These are phyloP conservation scores for Trichoderma gracile DNA, from an alignment of 2,329 filamentous ascomycete species.

Conservation along the genomic window DNA sequence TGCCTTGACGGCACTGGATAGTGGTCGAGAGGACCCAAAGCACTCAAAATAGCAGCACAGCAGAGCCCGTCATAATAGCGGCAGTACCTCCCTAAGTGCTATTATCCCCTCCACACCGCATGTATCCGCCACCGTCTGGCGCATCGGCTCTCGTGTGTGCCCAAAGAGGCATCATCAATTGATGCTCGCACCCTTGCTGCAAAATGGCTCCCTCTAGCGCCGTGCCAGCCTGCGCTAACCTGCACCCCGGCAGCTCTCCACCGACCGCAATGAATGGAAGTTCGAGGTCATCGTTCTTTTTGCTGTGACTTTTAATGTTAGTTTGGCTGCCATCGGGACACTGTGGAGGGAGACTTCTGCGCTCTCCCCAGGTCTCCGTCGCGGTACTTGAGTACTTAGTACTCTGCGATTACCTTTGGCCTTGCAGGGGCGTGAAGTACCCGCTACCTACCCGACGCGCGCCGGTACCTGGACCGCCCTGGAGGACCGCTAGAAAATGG, in stretches of 20 bases:
- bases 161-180: slow-evolving; percentile 19
- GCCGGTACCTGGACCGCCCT: not conserved
- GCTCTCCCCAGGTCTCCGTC: slow-evolving; percentile 17
- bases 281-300: not conserved
- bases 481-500: not conserved
- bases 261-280: slow-evolving; percentile 18
- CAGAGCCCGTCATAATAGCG: too few relatives aligned
- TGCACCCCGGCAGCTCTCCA: slow-evolving; percentile 23
- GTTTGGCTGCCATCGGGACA: slow-evolving; percentile 9
- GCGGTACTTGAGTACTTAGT: slow-evolving; percentile 20
- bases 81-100: too few relatives aligned
- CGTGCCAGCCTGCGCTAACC: slow-evolving; percentile 15
- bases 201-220: slow-evolving; percentile 3
- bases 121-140: not conserved
- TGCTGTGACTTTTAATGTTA: not conserved
- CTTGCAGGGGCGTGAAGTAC: not conserved
- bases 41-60: too few relatives aligned
- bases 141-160: too few relatives aligned
- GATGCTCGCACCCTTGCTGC: slow-evolving; percentile 7
- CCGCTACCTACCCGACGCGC: not conserved
- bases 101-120: slow-evolving; percentile 10
- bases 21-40: too few relatives aligned
- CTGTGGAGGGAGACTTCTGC: slow-evolving; percentile 24
- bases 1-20: too few relatives aligned
- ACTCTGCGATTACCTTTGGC: not conserved